Base-by-base conservation (phyloP, 805 yeast genomes). In the Lipomyces oligophaga region DNA sequence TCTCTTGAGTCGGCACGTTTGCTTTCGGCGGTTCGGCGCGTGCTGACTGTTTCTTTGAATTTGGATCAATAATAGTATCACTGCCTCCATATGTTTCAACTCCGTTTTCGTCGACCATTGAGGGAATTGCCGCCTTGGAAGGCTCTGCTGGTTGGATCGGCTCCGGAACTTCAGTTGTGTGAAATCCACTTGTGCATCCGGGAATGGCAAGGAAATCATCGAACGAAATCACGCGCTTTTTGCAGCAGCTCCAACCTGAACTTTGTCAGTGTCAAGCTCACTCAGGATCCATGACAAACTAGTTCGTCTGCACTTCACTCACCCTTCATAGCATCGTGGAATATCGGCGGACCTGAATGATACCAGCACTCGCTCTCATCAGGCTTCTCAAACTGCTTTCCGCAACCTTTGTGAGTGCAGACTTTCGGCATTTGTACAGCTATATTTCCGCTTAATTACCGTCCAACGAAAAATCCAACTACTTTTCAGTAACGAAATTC, bases 261-360 rank as follows among this genome's bases (percentile, higher is more conserved):
- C 3, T 15, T 5, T 16, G n/a, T 13, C 2, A 20, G 33, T 25
- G n/a, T 32, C 15, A 4, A 11, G 30, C n/a, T 24, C n/a, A 16
- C 11, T 10, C 34, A 27, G 4, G 19, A 16, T 18, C 21, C 33
- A 13, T 18, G 41, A 8, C 25, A 45, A 13, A 21, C 16, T 16
- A 11, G 4, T 11, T 31, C 34, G 3, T 35, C 13, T n/a, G 19
- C 11, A 25, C 26, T 16, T 20, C 3, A 34, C 22, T 20, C 24
- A 47, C 61, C 58, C 35, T 57, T 58, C 34, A 58, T 31, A 1
- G 61, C 58, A 32, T 58, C 62, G 49, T 58, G 61, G 27, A 59
- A 58, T 11, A 57, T 45, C 6, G 60, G 61, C 15, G 55, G 54
- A 7, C 59, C 57, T 5, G 59, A 50, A 41, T 58, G 62, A 32